Percentiles rank a stretch among this genome's conserved stretches.
Evolutionary conservation across 2,329 filamentous ascomycete genomes (phyloP).

Genomic region (Ophiocordyceps robertsii): DNA sequence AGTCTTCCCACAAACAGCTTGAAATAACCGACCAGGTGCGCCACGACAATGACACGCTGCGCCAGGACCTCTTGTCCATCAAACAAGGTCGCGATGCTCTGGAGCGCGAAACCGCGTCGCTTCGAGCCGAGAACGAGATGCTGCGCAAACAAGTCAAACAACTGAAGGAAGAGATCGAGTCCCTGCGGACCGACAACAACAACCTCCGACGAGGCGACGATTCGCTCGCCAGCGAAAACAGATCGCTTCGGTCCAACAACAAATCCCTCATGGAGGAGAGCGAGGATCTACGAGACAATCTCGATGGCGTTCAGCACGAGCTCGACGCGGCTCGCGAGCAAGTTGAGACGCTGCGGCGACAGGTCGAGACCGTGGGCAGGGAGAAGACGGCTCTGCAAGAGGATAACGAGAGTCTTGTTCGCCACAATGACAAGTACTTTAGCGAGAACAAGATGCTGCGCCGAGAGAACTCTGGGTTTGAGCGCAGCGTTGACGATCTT

Average conservation of each 20-base stretch:
- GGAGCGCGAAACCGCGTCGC: conserved; percentile 26
- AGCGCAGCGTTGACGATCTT: conserved; percentile 30
- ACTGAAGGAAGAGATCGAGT: conserved; percentile 25
- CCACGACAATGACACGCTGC: conserved; percentile 23
- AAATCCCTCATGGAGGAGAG: conserved; percentile 28
- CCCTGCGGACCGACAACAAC: conserved; percentile 27
- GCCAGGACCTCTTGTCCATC: conserved; percentile 25
- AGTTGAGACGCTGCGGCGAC: conserved; percentile 23
- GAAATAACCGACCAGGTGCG: conserved; percentile 26
- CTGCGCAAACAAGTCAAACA: conserved; percentile 20
- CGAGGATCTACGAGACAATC: conserved; percentile 26
- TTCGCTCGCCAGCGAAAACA: conserved; percentile 28
- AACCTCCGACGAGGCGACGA: conserved; percentile 27
- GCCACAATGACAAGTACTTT: conserved; percentile 41
- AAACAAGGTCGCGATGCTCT: conserved; percentile 23
- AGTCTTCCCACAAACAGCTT: conserved; percentile 26
- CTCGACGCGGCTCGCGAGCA: conserved; percentile 26
- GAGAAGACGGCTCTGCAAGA: conserved; percentile 32
- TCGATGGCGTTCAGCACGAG: conserved; percentile 26
- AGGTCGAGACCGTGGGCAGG: conserved; percentile 23
- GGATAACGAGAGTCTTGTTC: conserved; percentile 38
- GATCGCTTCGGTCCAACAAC: conserved; percentile 28
- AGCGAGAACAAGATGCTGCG: conserved; percentile 36
- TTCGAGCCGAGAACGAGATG: conserved; percentile 26
- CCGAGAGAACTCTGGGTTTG: conserved; percentile 33